Evolutionary conservation across 495 filamentous ascomycete genomes (phyloP).

Genomic region (Talaromyces thailandensis): DNA sequence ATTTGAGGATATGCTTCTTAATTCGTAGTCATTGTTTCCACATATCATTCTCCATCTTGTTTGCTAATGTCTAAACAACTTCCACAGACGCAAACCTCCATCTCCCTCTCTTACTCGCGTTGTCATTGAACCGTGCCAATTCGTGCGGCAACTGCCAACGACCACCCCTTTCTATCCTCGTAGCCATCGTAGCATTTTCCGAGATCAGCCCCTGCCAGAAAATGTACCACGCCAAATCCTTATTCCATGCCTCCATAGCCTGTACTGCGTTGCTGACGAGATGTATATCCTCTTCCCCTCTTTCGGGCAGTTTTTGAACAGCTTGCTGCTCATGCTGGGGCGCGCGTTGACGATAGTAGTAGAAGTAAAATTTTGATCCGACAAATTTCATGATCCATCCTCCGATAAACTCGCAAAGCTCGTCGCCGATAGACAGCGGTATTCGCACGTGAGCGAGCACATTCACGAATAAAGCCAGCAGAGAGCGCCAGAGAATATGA

Average conservation of each 20-base stretch:
- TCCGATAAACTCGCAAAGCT: constrained; percentile 29
- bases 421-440: constrained; percentile 25
- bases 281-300: constrained; percentile 12
- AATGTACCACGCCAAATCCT: constrained; percentile 38
- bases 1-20: neutral
- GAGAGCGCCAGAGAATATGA: constrained; percentile 26
- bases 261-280: constrained; percentile 23
- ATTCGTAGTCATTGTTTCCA: neutral
- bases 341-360: neutral
- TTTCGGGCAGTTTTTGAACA: neutral
- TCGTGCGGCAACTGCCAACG: constrained; percentile 7
- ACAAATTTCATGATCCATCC: constrained; percentile 31
- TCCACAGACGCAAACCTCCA: constrained; percentile 22
- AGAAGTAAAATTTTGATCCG: constrained; percentile 26
- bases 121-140: constrained; percentile 1
- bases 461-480: constrained; percentile 32
- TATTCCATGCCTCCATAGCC: constrained; percentile 37
- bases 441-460: constrained; percentile 30
- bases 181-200: neutral
- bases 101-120: constrained; percentile 8
- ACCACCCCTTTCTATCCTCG: neutral
- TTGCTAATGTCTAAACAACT: constrained; percentile 10
- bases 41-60: neutral
- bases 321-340: constrained; percentile 5
- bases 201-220: constrained; percentile 14